These are phyloP conservation scores for Phlyctochytrium bullatum DNA, from an alignment of 192 early-diverging fungal species.

Conservation along the genomic window DNA sequence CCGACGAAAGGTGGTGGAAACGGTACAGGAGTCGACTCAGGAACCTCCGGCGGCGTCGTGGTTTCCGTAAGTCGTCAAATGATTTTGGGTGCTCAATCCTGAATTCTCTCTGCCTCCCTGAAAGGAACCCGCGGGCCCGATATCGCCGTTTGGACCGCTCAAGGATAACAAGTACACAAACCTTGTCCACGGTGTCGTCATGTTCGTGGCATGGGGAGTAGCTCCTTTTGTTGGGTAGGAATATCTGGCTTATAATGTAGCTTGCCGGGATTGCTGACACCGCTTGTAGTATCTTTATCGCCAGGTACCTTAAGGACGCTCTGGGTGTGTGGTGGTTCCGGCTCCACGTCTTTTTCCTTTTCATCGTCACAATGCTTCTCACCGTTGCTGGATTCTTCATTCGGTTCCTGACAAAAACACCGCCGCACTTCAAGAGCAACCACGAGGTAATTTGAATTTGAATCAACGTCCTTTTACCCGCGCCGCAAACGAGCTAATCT, in stretches of 20 bases:
- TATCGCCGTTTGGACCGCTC: not conserved
- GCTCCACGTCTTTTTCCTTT: constrained; percentile 29
- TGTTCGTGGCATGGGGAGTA: constrained; percentile 48
- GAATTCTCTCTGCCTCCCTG: not conserved
- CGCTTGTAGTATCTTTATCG: constrained; percentile 34
- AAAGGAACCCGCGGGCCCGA: not conserved
- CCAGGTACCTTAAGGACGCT: constrained; percentile 32
- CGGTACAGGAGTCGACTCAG: not conserved
- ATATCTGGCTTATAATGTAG: not conserved
- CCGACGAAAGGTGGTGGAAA: not conserved
- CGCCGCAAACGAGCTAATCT: not conserved
- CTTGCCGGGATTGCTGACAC: no score
- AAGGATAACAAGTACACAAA: not conserved
- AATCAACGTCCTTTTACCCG: not conserved
- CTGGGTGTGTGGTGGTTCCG: constrained; percentile 33
- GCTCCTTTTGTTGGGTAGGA: constrained; percentile 27
- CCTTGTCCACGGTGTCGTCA: constrained; percentile 39
- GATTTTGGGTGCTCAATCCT: not conserved
- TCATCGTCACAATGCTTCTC: constrained; percentile 5
- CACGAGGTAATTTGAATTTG: constrained; percentile 7
- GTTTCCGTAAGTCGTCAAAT: not conserved
- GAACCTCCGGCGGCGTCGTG: not conserved
- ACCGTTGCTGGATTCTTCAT: constrained; percentile 9
- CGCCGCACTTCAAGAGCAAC: constrained; percentile 5
- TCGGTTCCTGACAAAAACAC: constrained; percentile 6